These are phyloP conservation scores for Cocos nucifera DNA, from an alignment of 176 grass and related monocot species.

Conservation along the genomic window DNA sequence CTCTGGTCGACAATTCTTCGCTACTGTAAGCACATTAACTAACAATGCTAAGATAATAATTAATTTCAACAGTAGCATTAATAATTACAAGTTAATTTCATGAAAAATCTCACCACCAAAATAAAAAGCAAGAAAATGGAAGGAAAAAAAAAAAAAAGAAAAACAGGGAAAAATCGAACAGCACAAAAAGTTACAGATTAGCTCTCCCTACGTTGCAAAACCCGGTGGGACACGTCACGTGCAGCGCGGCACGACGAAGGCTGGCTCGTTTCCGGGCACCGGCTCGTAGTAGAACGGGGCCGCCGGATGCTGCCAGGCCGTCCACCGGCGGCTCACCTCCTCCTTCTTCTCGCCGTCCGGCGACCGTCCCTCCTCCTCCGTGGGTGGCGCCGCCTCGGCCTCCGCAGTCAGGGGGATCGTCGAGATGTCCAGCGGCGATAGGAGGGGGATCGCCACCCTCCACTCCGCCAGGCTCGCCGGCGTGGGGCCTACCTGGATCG, in stretches of 20 bases:
- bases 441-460: slow-evolving; percentile 30
- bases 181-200: too few species aligned
- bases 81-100: too few species aligned
- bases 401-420: neutral
- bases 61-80: too few species aligned
- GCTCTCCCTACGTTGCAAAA: too few species aligned
- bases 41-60: too few species aligned
- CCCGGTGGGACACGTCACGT: neutral
- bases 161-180: too few species aligned
- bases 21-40: too few species aligned
- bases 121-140: too few species aligned
- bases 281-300: slow-evolving; percentile 30
- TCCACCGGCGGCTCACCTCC: neutral
- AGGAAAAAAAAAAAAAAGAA: too few species aligned
- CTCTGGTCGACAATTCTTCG: too few species aligned
- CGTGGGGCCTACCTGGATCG: slow-evolving; percentile 21
- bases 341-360: neutral
- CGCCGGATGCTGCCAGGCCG: slow-evolving; percentile 28
- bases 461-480: slow-evolving; percentile 16
- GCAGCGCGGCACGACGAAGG: slow-evolving; percentile 24
- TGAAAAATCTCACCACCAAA: too few species aligned
- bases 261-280: slow-evolving; percentile 11
- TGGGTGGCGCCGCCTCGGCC: slow-evolving; percentile 5
- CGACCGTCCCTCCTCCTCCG: neutral
- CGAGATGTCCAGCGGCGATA: slow-evolving; percentile 29